Percentiles rank a stretch among this genome's conserved stretches.
Conservation (phyloP, 2,329 filamentous ascomycete genomes). For the Beauveria sp. region DNA sequence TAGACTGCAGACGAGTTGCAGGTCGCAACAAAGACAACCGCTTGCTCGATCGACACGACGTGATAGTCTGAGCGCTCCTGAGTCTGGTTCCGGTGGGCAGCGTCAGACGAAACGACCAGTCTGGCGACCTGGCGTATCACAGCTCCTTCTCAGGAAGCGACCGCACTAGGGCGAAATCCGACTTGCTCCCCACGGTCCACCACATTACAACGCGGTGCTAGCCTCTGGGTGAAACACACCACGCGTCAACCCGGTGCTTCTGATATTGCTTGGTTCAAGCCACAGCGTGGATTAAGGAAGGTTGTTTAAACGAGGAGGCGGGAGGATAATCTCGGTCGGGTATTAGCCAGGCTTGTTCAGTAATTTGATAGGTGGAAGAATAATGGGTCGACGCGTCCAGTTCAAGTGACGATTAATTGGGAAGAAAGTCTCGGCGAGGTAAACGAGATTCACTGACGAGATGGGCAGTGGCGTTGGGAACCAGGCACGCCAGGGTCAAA, state of each 20-base stretch:
- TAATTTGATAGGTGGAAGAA: neutral
- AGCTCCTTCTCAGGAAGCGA: neutral
- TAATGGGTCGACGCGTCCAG: slow-evolving; percentile 1
- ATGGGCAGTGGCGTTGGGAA: neutral
- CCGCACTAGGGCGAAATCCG: slow-evolving; percentile 5
- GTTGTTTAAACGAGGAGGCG: neutral
- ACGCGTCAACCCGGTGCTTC: neutral
- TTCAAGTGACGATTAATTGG: slow-evolving; percentile 1
- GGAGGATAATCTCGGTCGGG: neutral
- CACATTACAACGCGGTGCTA: neutral
- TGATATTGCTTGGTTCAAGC: neutral
- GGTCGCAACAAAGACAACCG: neutral
- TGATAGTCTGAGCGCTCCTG: neutral
- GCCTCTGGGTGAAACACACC: neutral
- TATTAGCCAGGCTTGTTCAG: neutral
- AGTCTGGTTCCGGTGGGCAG: neutral
- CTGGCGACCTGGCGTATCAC: neutral
- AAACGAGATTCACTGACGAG: neutral
- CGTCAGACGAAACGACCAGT: slow-evolving; percentile 9
- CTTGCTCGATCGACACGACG: neutral
- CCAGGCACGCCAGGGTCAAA: neutral
- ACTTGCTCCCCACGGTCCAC: neutral
- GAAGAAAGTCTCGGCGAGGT: neutral
- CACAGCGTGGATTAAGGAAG: neutral
- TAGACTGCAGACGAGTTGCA: neutral